Base-by-base conservation (phyloP, 1,284 basidiomycete species). In the Ustilago shanxiensis region DNA sequence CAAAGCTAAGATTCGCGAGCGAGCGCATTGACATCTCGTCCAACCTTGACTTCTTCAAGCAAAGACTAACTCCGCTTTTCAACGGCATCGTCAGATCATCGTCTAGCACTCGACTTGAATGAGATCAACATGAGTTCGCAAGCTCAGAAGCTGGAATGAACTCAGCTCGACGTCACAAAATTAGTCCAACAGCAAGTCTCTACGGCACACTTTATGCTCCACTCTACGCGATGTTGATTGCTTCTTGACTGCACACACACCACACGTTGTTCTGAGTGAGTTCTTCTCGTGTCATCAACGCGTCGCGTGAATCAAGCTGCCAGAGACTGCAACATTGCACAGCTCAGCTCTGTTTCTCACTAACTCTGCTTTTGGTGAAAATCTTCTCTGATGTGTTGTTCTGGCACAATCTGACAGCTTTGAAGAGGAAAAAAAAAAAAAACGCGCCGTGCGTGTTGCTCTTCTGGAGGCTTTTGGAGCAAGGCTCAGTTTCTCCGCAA, bases 241-340 rank as follows among this genome's bases (percentile, higher is more conserved):
- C 2, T n/a, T 33, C 18, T 24, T n/a, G n/a, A n/a, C 31, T 35
- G 26, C 13, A 20, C 37, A 9, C 44, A n/a, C n/a, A n/a, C n/a
- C n/a, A n/a, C n/a, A n/a, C n/a, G n/a, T n/a, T n/a, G n/a, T n/a
- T n/a, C n/a, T n/a, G n/a, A n/a, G n/a, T n/a, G n/a, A 10, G 14
- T 47, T 28, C 35, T 24, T 33, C 31, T 58, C 45, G n/a, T 50
- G 33, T 45, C 45, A 49, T 24, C 10, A 50, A 58, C 54, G 54
- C 54, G 54, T 56, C 54, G 54, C 54, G 54, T 41, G 18, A 56
- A 10, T n/a, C 51, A 53, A 53, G 39, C 39, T 41, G 39, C n/a
- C 39, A 41, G 7, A 14, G 6, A 20, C 39, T 41, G 39, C 39
- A 41, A 16, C 5, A 41, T 14, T 6, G 39, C 16, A 14, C 39